Base-by-base conservation (phyloP, 805 yeast genomes). In the Danielia oregonensis region DNA sequence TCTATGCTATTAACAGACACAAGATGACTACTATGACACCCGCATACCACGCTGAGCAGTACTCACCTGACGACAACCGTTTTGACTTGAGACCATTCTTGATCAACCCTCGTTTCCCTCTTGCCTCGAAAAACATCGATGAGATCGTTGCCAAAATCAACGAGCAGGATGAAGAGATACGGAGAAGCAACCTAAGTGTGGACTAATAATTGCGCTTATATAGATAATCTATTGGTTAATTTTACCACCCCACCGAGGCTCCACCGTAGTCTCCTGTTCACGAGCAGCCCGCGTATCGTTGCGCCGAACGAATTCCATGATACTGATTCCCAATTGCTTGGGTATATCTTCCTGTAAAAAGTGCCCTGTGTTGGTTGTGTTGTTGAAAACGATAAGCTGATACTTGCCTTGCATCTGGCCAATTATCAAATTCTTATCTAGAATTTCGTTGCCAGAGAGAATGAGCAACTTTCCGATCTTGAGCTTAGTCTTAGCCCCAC, bases 331-430 rank as follows among this genome's bases (percentile, higher is more conserved):
- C 0, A 85, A 70, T 48, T 82, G 82, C 3, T 53, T 59, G 0
- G 97, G 93, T 5, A 74, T 70, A 56, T 93, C 99, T 54, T 93
- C 98, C 30, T 93, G 98, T n/a, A 94, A 65, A 48, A 89, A 93
- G 61, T 93, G 99, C 1, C 97, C 97, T 2, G 88, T 53, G 14
- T 55, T 47, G 5, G 53, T 42, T 24, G 55, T 68, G 35, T 80
- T 82, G 42, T 60, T 60, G 55, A 87, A 82, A 4, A 88, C 93
- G 10, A 86, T 79, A 26, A 93, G 70, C 60, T 94, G 99, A 57
- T 83, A 93, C 55, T 79, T 82, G 2, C 99, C 99, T 61, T 89
- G 97, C 98, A 93, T 93, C 59, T 94, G 98, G 1, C 97, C 99
- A 33, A 93, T 79, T 58, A 89, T 87, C 30, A 93, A 66, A 24